Conservation (phyloP, 495 filamentous ascomycete genomes). For the Aspergillus affinis region DNA sequence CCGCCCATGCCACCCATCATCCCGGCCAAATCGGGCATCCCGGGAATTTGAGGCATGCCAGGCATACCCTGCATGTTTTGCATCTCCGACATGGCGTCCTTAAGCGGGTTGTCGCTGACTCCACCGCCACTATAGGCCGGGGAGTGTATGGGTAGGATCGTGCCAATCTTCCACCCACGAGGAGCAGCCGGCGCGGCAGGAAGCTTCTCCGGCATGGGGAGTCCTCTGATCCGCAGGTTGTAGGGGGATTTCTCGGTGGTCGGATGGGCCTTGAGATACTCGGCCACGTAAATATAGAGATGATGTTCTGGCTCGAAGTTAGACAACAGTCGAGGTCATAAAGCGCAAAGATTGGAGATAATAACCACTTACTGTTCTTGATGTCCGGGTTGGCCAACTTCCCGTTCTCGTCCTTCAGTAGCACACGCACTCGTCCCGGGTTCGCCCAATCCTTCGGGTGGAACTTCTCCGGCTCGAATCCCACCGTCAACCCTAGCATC, state of each 20-base stretch:
- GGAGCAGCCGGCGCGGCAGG: slow-evolving; percentile 74
- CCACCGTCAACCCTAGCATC: slow-evolving; percentile 66
- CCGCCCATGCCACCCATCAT: slow-evolving; percentile 31
- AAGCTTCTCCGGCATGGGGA: slow-evolving; percentile 64
- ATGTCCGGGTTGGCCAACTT: slow-evolving; percentile 49
- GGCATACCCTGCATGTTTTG: slow-evolving; percentile 57
- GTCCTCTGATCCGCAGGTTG: slow-evolving; percentile 62
- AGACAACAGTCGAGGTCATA: slow-evolving; percentile 4
- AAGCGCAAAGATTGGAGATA: slow-evolving; percentile 6
- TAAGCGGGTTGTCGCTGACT: slow-evolving; percentile 92
- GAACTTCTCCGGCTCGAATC: slow-evolving; percentile 86
- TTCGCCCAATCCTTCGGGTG: slow-evolving; percentile 99
- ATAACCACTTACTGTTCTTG: slow-evolving; percentile 67
- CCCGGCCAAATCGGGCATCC: slow-evolving; percentile 43
- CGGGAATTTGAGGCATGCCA: slow-evolving; percentile 47
- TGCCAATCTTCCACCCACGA: slow-evolving; percentile 87
- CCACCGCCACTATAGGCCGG: slow-evolving; percentile 90
- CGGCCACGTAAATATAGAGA: slow-evolving; percentile 73
- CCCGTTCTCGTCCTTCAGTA: slow-evolving; percentile 61
- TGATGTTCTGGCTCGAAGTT: slow-evolving; percentile 64
- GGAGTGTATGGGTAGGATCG: slow-evolving; percentile 79
- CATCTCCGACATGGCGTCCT: slow-evolving; percentile 98
- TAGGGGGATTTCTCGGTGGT: slow-evolving; percentile 67
- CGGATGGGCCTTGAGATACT: slow-evolving; percentile 73
- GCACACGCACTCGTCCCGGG: slow-evolving; percentile 81